Evolutionary conservation across 2,329 filamentous ascomycete genomes (phyloP).

Genomic region (Septoria petroselini): DNA sequence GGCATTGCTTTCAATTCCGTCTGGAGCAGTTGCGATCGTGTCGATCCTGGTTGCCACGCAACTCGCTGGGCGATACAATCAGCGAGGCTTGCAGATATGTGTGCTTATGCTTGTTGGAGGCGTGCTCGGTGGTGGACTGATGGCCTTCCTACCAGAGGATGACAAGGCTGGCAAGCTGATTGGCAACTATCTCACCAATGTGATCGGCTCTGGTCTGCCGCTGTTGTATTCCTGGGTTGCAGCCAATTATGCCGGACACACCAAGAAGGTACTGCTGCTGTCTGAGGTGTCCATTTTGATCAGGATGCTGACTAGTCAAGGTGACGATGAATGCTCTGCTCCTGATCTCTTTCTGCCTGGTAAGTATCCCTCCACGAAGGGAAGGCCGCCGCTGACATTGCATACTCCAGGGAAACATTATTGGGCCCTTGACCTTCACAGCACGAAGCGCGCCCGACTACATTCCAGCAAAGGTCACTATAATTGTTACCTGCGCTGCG

Average conservation of each 20-base stretch:
- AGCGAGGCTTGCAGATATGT: conserved; percentile 32
- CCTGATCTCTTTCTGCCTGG: conserved; percentile 33
- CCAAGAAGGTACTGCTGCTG: conserved; percentile 56
- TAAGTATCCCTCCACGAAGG: background rate
- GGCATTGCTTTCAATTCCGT: conserved; percentile 51
- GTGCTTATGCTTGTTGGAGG: conserved; percentile 31
- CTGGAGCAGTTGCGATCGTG: conserved; percentile 54
- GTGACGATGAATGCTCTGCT: conserved; percentile 56
- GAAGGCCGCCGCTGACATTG: no score
- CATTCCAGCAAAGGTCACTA: conserved; percentile 45
- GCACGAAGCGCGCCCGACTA: conserved; percentile 40
- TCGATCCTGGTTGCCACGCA: conserved; percentile 32
- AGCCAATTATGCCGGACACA: conserved; percentile 64
- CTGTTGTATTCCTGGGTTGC: conserved; percentile 40
- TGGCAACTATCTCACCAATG: conserved; percentile 43
- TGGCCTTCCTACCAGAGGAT: conserved; percentile 34
- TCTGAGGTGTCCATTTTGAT: no score
- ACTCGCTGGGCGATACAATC: conserved; percentile 32
- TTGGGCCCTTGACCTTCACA: conserved; percentile 43
- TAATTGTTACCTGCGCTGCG: conserved; percentile 39
- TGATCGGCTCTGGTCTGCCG: conserved; percentile 40
- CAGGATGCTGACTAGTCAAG: background rate
- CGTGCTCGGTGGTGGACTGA: conserved; percentile 33
- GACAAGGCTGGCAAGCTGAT: conserved; percentile 47
- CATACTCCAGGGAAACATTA: conserved; percentile 41